Evolutionary conservation across 2,329 filamentous ascomycete genomes (phyloP), one percentile per base, ranked within the genome.

Genomic region (Penicillium sp.): DNA sequence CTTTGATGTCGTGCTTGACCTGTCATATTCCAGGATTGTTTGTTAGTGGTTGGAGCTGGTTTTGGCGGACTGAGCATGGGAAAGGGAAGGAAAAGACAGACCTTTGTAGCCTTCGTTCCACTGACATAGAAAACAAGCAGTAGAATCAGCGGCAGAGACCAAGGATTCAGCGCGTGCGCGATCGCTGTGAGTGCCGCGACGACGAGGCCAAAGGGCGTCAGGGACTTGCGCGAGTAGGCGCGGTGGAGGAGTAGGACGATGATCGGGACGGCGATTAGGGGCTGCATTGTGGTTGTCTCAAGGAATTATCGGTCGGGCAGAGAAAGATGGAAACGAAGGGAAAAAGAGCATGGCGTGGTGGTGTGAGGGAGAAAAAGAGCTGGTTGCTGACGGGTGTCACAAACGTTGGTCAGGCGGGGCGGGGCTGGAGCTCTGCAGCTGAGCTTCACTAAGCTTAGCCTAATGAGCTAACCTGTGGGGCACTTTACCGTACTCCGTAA

Each of bases 91-190:
- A n/a, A 57, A 58, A 31, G 35, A 29, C 41, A 19, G 53, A 92
- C 91, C 81, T 94, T 93, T 0, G 94, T 97, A 0, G 89, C 93
- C 56, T 88, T 83, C 1, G 91, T 96, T 1, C 93, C 95, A 5
- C 90, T 88, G 3, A 96, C 81, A 78, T 97, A 98, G 81, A 98
- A 98, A 41, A 93, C 86, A 54, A 86, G 85, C 2, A 98, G 84
- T 11, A 97, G 84, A 30, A 86, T 86, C 79, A 97, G 96, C n/a
- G 92, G 93, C n/a, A 93, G 82, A 63, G 91, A 91, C 90, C 92
- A 97, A 3, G 94, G 94, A 77, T 98, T 93, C n/a, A 93, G 80
- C 17, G 93, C 92, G 76, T 99, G 95, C 11, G 90, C 86, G 50
- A 85, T 76, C 4, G 92, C 93, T 4, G 93, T 96, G 48, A 90